Evolutionary conservation across 805 yeast species (phyloP).

Genomic region (Candida glaebosa): DNA sequence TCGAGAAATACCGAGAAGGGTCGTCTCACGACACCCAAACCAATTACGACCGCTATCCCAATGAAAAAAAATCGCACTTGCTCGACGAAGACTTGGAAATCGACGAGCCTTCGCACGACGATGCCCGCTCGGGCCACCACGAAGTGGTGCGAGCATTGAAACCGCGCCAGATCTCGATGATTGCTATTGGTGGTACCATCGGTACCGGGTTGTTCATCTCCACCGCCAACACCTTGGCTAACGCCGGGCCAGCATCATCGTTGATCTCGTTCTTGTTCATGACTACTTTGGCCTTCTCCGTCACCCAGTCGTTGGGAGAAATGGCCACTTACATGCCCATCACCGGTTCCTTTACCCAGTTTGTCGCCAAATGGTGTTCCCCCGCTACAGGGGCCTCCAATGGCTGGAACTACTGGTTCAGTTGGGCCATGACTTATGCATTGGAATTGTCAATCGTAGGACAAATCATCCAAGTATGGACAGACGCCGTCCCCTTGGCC

Average conservation of each 20-base stretch:
- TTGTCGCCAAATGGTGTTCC: constrained; percentile 61
- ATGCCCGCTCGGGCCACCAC: not conserved
- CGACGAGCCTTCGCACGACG: not conserved
- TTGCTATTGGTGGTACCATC: constrained; percentile 79
- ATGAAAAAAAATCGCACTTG: not conserved
- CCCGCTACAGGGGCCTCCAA: constrained; percentile 72
- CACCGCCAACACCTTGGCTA: constrained; percentile 56
- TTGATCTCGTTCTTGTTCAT: constrained; percentile 63
- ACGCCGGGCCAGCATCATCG: constrained; percentile 72
- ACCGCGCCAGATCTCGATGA: constrained; percentile 72
- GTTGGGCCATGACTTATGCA: constrained; percentile 76
- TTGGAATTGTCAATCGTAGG: constrained; percentile 71
- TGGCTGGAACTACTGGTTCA: constrained; percentile 73
- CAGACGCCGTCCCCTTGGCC: constrained; percentile 62
- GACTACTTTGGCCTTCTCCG: constrained; percentile 61
- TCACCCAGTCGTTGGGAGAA: constrained; percentile 72
- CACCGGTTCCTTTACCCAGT: constrained; percentile 65
- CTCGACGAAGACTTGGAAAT: not conserved
- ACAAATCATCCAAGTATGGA: constrained; percentile 63
- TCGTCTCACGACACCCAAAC: not conserved
- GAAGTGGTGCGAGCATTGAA: constrained; percentile 31
- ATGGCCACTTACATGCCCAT: constrained; percentile 78
- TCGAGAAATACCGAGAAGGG: not conserved
- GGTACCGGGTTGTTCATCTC: constrained; percentile 84
- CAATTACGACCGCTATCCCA: not conserved